phyloP scores from a whole-genome alignment of 106 monocot species.

The Amphibolis antarctica region DNA sequence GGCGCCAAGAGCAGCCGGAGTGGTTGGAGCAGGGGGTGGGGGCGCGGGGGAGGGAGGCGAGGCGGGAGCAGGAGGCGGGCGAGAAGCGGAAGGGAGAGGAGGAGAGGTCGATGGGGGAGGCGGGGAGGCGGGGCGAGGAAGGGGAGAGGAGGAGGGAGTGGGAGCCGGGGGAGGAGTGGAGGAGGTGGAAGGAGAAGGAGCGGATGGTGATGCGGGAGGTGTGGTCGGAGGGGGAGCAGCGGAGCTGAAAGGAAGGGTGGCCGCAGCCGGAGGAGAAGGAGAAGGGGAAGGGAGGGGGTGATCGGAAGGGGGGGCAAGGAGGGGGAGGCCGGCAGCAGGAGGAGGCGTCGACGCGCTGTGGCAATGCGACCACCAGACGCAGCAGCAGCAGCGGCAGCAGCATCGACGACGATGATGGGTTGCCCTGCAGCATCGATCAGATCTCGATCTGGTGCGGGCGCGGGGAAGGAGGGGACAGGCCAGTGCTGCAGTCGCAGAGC shows the following conservation, averaged over 20 bases:
- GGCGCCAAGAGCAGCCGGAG: background rate
- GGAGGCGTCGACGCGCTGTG: too few relatives aligned
- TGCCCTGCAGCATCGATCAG: too few relatives aligned
- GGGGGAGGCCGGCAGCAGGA: background rate
- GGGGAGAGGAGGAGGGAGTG: slow-evolving; percentile 6
- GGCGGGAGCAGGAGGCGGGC: slow-evolving; percentile 11
- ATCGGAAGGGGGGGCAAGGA: slow-evolving; percentile 15
- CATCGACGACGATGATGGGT: too few relatives aligned
- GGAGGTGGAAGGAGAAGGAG: slow-evolving; percentile 19
- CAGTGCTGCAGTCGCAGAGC: too few relatives aligned
- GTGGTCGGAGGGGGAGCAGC: slow-evolving; percentile 16
- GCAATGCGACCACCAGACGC: too few relatives aligned
- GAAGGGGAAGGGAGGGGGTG: slow-evolving; percentile 32
- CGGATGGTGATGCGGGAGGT: background rate
- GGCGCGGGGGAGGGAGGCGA: slow-evolving; percentile 13
- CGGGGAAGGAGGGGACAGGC: too few relatives aligned
- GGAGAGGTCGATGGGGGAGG: slow-evolving; percentile 24
- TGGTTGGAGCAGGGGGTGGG: background rate
- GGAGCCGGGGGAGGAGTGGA: background rate
- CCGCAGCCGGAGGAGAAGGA: slow-evolving; percentile 26
- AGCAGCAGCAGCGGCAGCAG: too few relatives aligned
- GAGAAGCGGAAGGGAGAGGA: slow-evolving; percentile 27
- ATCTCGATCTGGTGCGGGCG: too few relatives aligned
- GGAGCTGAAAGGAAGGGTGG: slow-evolving; percentile 42
- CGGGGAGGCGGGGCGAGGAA: slow-evolving; percentile 7